Evolutionary conservation across 2,329 filamentous ascomycete species (phyloP), one percentile per base, ranked within the genome.

Genomic region (Paracamarosporium sp.): DNA sequence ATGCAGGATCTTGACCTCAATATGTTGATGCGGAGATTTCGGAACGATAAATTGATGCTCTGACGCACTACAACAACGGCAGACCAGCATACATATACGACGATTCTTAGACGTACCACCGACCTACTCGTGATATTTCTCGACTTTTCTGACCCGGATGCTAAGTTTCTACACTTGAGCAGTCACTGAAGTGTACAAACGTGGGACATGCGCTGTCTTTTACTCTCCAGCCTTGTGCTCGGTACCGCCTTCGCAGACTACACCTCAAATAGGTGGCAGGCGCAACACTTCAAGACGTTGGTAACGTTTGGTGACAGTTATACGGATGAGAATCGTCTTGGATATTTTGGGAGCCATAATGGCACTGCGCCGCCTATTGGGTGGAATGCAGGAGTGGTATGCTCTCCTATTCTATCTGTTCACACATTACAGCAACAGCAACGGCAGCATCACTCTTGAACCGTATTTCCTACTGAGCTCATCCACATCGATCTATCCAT

Each of bases 271-370:
- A 61, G 55, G 44, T 80, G 79, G 80, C 66, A 70, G 38, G 61
- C 82, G 38, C 75, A 76, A 30, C 78, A 80, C 35, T 87, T 91
- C 69, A 81, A 85, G 27, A 88, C 86, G 48, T 72, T 92, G 35
- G 83, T 92, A 36, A 83, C 87, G 0, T 92, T 93, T 69, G 90
- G 90, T 12, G 89, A 92, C 73, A 91, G 88, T 74, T 93, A 90
- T 69, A 91, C 89, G 0, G 91, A 93, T 69, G 88, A 92, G 66
- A 86, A 83, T 12, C 85, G 90, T 9, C 72, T 91, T 9, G 68
- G 70, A 9, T 92, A 91, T 70, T 89, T 93, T 68, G 76, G 79
- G 56, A 75, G 67, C 31, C 79, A 89, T 51, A 74, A 76, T 50
- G 86, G 85, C 40, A 76, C 79, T 5, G 80, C 85, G 0, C 90